A percentile compares a stretch with the other conserved stretches of the same genome.
Conservation (phyloP, 371 early-diverging fungal species). For the Coemansia sp. region DNA sequence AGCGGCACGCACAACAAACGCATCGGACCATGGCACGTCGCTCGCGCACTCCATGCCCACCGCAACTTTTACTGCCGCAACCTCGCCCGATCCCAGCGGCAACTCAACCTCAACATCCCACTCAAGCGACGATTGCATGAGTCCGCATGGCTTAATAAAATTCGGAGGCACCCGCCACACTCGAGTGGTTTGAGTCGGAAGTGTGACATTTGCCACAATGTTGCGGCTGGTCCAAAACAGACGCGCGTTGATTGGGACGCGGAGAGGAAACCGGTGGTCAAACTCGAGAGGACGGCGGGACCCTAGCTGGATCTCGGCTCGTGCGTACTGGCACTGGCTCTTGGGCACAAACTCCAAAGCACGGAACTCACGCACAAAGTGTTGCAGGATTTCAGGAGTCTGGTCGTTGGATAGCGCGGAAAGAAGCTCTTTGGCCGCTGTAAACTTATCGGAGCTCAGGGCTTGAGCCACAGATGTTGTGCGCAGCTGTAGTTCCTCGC, state of each 20-base stretch:
- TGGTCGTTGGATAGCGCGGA: background rate
- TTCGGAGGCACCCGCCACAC: slow-evolving; percentile 23
- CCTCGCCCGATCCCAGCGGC: slow-evolving; percentile 45
- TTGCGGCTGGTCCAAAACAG: slow-evolving; percentile 24
- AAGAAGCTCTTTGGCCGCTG: background rate
- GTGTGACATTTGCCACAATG: slow-evolving; percentile 5
- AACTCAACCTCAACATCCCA: slow-evolving; percentile 28
- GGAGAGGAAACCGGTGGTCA: slow-evolving; percentile 41
- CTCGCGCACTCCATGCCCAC: slow-evolving; percentile 13
- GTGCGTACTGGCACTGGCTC: slow-evolving; percentile 26
- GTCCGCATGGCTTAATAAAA: slow-evolving; percentile 11
- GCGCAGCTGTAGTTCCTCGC: slow-evolving; percentile 24
- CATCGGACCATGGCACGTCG: slow-evolving; percentile 41
- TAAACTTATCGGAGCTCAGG: background rate
- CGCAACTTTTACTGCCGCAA: slow-evolving; percentile 14
- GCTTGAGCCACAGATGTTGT: background rate
- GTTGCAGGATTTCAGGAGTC: background rate
- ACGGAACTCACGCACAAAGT: slow-evolving; percentile 26
- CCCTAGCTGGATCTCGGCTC: slow-evolving; percentile 2
- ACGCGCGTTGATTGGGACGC: slow-evolving; percentile 10
- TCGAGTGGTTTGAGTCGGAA: slow-evolving; percentile 23
- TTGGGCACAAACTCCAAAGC: slow-evolving; percentile 24
- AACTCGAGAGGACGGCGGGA: slow-evolving; percentile 22
- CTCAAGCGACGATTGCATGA: slow-evolving; percentile 32
- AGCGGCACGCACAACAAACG: slow-evolving; percentile 14